Evolutionary conservation across 2,329 filamentous ascomycete species (phyloP), one percentile per base, ranked within the genome.

Genomic region (Periconia digitata): DNA sequence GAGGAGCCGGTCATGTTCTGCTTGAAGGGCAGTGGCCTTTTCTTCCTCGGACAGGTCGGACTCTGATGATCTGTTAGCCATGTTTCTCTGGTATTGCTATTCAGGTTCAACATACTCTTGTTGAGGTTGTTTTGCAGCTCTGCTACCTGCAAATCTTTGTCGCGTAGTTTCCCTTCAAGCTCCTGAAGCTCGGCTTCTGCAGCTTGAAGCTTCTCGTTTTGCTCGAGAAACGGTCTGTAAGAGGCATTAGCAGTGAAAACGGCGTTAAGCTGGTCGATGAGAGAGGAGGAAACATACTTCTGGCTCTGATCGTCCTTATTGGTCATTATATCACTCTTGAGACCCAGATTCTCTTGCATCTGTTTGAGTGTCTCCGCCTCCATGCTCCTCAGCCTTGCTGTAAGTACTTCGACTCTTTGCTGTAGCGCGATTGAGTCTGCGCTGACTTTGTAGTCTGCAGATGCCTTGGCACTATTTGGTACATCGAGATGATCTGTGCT

Each of bases 351-450:
- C 45, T 75, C 72, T 41, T 72, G 69, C 59, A 72, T 69, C 22
- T 72, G 67, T 53, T 74, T 71, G 23, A 75, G 63, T 20, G 71
- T 74, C 45, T 74, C 69, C 15, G 61, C 55, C 49, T 75, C 72
- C 6, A 74, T 55, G 6, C 63, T 68, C 54, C 64, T 68, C 47
- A 71, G 47, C 8, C 70, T 59, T 20, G 66, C 63, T 27, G 56
- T 65, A 17, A 73, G 56, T 15, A 72, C 63, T 24, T 73, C 69
- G n/a, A 73, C 64, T 54, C 70, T 69, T 50, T 74, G 70, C 44
- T 73, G 68, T 36, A 73, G 52, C 12, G 71, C 63, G 43, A 72
- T 68, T 12, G 64, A 54, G 46, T 71, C 67, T 24, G 67, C 62
- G 40, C 54, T 68, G 6, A 66, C 55, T 37, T 59, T 49, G 6